Conservation (phyloP, 2,329 filamentous ascomycete genomes). For the Coniochaeta pulveracea region DNA sequence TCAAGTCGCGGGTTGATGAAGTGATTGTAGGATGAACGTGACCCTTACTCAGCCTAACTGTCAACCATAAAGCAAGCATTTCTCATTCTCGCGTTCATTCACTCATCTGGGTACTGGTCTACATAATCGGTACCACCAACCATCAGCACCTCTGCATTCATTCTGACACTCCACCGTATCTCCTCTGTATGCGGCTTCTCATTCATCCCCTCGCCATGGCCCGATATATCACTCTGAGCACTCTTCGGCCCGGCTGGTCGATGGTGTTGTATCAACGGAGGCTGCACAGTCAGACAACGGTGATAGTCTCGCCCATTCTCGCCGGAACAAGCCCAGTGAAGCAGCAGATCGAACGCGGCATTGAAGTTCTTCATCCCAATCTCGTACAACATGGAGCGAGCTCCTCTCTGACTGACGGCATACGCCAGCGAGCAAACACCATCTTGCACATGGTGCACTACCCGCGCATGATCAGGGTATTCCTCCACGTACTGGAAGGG, state of each 20-base stretch:
- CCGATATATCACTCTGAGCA: slow-evolving; percentile 24
- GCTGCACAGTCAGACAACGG: slow-evolving; percentile 28
- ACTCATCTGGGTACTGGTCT: slow-evolving; percentile 17
- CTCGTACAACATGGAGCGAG: slow-evolving; percentile 25
- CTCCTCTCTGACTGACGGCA: slow-evolving; percentile 26
- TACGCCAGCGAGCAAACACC: slow-evolving; percentile 29
- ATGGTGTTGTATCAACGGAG: slow-evolving; percentile 34
- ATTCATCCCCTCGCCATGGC: slow-evolving; percentile 18
- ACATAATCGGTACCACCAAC: slow-evolving; percentile 18
- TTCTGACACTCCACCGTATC: slow-evolving; percentile 22
- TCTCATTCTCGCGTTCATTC: no score
- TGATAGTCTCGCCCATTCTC: slow-evolving; percentile 19
- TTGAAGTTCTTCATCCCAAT: slow-evolving; percentile 25
- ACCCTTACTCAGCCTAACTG: no score
- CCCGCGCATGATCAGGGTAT: slow-evolving; percentile 28
- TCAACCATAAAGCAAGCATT: no score
- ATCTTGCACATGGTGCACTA: slow-evolving; percentile 26
- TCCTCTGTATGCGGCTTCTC: slow-evolving; percentile 16
- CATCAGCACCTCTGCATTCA: slow-evolving; percentile 27
- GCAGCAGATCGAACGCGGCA: slow-evolving; percentile 25
- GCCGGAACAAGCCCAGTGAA: slow-evolving; percentile 30
- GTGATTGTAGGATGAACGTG: no score
- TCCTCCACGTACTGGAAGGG: slow-evolving; percentile 19
- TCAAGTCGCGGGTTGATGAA: no score
- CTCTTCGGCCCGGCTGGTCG: slow-evolving; percentile 22